Evolutionary conservation across 345 rosid genomes (phyloP).

Genomic region (Microthlaspi erraticum): DNA sequence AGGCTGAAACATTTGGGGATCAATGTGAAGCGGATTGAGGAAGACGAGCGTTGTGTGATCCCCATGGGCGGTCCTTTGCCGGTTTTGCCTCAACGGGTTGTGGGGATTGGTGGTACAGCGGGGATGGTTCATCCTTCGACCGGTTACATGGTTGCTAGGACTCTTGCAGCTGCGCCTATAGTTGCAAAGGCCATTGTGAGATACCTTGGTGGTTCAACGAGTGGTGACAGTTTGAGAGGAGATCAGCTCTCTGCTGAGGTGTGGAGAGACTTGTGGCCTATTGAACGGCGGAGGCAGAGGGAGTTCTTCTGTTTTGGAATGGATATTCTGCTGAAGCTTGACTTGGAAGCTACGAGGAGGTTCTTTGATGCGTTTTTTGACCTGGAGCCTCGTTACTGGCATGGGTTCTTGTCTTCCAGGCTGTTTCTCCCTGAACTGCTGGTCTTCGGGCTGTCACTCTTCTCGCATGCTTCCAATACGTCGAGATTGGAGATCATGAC

Average conservation of each 20-base stretch:
- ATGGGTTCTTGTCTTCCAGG: constrained; percentile 93
- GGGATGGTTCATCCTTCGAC: constrained; percentile 97
- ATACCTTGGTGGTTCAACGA: constrained; percentile 65
- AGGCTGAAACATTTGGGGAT: constrained; percentile 84
- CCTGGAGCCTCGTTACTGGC: constrained; percentile 89
- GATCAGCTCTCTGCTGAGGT: constrained; percentile 71
- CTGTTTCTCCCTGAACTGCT: constrained; percentile 83
- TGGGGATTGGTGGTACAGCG: constrained; percentile 95
- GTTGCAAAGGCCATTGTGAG: constrained; percentile 82
- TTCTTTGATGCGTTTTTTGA: constrained; percentile 92
- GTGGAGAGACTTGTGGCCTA: constrained; percentile 98
- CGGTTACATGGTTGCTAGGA: constrained; percentile 98
- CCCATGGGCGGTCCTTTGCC: constrained; percentile 99
- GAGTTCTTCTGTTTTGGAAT: constrained; percentile 99
- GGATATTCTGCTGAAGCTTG: constrained; percentile 92
- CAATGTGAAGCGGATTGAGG: constrained; percentile 79
- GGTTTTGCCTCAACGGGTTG: constrained; percentile 87
- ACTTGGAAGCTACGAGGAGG: constrained; percentile 79
- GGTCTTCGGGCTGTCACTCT: constrained; percentile 80
- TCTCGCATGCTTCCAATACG: constrained; percentile 83
- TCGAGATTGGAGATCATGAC: constrained; percentile 96
- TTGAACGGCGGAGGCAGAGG: constrained; percentile 86
- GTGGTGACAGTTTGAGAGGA: constrained; percentile 51
- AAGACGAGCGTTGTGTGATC: constrained; percentile 89
- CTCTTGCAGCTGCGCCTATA: constrained; percentile 93